These are phyloP conservation scores for Fagopyrum homotropicum DNA, from an alignment of 148 eudicot genomes.

Conservation along the genomic window DNA sequence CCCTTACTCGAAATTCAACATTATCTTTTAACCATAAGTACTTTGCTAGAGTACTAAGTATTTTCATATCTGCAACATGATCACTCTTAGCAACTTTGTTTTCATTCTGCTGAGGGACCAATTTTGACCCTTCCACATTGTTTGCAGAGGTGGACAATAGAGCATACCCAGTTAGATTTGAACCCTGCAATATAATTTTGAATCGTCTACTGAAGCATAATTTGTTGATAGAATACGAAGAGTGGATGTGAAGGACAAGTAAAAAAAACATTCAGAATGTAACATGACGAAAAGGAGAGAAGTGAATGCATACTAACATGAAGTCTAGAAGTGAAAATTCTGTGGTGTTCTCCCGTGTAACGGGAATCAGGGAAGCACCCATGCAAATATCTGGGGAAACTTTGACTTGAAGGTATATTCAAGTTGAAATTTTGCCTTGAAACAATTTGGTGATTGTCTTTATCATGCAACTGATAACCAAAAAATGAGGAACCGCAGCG, in stretches of 20 bases:
- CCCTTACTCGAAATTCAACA: conserved; percentile 71
- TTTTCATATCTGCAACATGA: conserved; percentile 49
- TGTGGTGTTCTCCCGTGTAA: background rate
- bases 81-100: conserved; percentile 29
- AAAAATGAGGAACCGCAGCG: background rate
- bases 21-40: conserved; percentile 85
- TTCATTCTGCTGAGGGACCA: conserved; percentile 27
- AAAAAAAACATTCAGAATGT: background rate
- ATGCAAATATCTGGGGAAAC: background rate
- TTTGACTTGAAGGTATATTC: conserved; percentile 5
- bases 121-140: conserved; percentile 36
- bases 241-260: background rate
- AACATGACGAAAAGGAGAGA: background rate
- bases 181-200: conserved; percentile 32
- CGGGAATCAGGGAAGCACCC: conserved; percentile 1
- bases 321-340: background rate
- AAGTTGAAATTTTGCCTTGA: background rate
- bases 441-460: background rate
- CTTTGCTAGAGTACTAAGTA: conserved; percentile 61
- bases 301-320: conserved; percentile 7
- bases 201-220: conserved; percentile 8
- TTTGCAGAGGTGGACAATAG: conserved; percentile 43
- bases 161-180: conserved; percentile 44
- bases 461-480: background rate
- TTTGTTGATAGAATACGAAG: background rate